phyloP scores from a whole-genome alignment of 2,329 filamentous ascomycete species.

The Rachicladosporium sp. region DNA sequence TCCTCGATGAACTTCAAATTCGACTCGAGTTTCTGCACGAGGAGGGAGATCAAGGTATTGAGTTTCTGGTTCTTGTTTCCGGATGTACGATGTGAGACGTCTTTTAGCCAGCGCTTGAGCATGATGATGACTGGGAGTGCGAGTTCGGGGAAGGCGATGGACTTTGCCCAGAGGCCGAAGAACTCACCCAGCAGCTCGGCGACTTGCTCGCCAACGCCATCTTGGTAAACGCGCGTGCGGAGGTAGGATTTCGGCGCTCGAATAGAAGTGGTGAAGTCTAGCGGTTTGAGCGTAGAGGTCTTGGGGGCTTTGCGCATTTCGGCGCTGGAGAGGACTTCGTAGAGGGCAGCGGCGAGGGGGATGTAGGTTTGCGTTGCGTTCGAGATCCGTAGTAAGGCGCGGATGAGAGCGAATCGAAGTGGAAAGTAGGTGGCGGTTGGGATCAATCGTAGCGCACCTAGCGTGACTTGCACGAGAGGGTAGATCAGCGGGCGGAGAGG shows the following conservation, averaged over 20 bases:
- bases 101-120: constrained; percentile 92
- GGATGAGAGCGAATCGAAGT: constrained; percentile 84
- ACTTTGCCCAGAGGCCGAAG: constrained; percentile 83
- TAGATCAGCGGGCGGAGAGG: constrained; percentile 87
- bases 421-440: constrained; percentile 93
- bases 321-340: constrained; percentile 80
- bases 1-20: constrained; percentile 83
- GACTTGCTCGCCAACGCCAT: constrained; percentile 83
- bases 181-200: constrained; percentile 83
- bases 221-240: constrained; percentile 81
- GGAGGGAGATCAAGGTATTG: constrained; percentile 57
- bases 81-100: constrained; percentile 49
- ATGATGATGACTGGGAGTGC: constrained; percentile 76
- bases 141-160: constrained; percentile 90
- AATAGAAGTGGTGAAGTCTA: constrained; percentile 78
- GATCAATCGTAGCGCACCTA: constrained; percentile 88
- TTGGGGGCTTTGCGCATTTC: constrained; percentile 94
- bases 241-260: constrained; percentile 84
- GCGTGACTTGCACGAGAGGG: constrained; percentile 87
- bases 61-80: constrained; percentile 77
- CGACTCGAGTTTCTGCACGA: constrained; percentile 86
- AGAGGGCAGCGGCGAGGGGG: constrained; percentile 73
- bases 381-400: constrained; percentile 77
- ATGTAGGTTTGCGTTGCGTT: constrained; percentile 87
- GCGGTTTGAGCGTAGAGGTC: constrained; percentile 65